Conservation (phyloP, 768 basidiomycete species). For the Calocybe gangraenosa region DNA sequence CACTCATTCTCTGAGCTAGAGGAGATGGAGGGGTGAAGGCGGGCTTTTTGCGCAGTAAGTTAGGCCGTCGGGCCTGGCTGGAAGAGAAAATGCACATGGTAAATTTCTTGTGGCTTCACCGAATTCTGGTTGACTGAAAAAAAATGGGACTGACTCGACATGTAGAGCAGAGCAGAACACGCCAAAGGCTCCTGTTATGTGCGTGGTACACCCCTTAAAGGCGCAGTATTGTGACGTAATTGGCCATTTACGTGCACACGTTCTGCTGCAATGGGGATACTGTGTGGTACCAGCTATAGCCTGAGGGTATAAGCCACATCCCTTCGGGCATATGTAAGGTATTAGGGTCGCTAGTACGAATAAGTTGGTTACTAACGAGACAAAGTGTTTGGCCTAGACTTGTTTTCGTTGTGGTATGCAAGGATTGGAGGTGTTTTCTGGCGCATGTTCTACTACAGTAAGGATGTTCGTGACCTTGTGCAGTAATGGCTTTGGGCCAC, state of each 20-base stretch:
- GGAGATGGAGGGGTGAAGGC: constrained; percentile 1
- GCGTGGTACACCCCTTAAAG: constrained; percentile 2
- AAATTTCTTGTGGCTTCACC: background rate
- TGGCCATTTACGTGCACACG: constrained; percentile 9
- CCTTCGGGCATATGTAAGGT: background rate
- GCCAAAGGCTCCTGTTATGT: constrained; percentile 8
- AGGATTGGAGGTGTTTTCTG: constrained; percentile 5
- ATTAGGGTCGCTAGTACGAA: no score
- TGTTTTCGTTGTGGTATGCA: background rate
- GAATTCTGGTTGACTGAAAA: background rate
- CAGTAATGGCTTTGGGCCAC: constrained; percentile 6
- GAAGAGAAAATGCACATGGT: background rate
- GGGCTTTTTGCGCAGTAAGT: constrained; percentile 1
- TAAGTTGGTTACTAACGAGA: background rate
- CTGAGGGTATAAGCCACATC: constrained; percentile 13
- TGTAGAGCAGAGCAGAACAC: constrained; percentile 10
- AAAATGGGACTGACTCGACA: background rate
- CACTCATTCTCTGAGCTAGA: background rate
- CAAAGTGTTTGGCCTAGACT: constrained; percentile 2
- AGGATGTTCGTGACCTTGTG: constrained; percentile 11
- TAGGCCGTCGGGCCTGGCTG: background rate
- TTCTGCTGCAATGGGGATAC: constrained; percentile 14
- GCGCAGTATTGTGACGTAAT: constrained; percentile 2
- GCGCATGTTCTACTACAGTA: constrained; percentile 16
- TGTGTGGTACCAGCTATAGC: constrained; percentile 1